Evolutionary conservation across 352 stramenopile genomes (phyloP).

Genomic region (Pythium apleroticum): DNA sequence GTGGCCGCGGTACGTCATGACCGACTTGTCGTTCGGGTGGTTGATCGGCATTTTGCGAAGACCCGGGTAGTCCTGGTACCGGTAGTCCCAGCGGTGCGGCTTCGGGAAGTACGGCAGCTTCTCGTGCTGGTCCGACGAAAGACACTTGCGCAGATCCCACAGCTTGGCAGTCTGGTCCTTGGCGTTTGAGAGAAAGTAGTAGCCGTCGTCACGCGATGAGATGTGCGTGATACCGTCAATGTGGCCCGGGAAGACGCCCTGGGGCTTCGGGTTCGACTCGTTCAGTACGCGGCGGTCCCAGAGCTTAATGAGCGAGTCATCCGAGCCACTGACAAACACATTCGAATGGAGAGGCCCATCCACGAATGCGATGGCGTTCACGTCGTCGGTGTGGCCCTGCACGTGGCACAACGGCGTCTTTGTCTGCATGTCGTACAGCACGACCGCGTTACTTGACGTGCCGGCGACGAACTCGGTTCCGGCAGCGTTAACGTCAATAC

Average conservation of each 20-base stretch:
- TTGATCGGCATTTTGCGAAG: conserved; percentile 48
- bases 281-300: conserved; percentile 83
- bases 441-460: conserved; percentile 69
- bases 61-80: conserved; percentile 76
- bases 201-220: conserved; percentile 79
- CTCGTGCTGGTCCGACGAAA: conserved; percentile 47
- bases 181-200: conserved; percentile 88
- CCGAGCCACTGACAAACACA: conserved; percentile 83
- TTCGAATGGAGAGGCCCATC: conserved; percentile 80
- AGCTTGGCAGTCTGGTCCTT: conserved; percentile 87
- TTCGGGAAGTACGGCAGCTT: conserved; percentile 42
- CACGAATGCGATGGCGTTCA: conserved; percentile 86
- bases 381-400: conserved; percentile 69
- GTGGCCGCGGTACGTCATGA: conserved; percentile 87
- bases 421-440: conserved; percentile 84
- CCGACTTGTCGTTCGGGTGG: conserved; percentile 70
- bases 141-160: conserved; percentile 82
- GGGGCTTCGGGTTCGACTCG: conserved; percentile 65
- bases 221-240: conserved; percentile 84
- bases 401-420: conserved; percentile 66
- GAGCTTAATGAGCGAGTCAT: conserved; percentile 83
- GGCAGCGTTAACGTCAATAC: conserved; percentile 70
- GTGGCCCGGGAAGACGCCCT: conserved; percentile 81
- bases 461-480: conserved; percentile 83
- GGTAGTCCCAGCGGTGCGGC: conserved; percentile 80